Conservation (phyloP, 2,329 filamentous ascomycete species). For the Ascochyta viciae-villosae region DNA sequence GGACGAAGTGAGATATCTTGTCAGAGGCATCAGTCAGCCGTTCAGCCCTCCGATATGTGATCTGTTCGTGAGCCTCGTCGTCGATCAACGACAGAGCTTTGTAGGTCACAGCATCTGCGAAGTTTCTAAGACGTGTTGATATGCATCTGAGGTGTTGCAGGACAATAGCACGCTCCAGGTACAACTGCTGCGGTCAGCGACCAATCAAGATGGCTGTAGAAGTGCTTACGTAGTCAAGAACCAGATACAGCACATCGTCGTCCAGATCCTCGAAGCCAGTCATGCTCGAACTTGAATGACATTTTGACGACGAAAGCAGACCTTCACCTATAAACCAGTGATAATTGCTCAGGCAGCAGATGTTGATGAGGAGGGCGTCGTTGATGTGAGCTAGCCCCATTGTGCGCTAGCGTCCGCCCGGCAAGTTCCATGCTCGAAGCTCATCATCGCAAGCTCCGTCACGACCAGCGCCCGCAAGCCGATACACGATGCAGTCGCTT, state of each 20-base stretch:
- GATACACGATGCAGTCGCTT: constrained; percentile 54
- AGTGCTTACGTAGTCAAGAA: constrained; percentile 23
- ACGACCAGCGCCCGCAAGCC: constrained; percentile 27
- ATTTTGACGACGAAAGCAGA: neutral
- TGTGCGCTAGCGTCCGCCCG: constrained; percentile 15
- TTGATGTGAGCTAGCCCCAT: constrained; percentile 22
- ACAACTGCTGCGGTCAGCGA: constrained; percentile 13
- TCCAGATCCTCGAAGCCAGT: constrained; percentile 19
- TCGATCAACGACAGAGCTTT: constrained; percentile 20
- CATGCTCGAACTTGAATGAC: neutral
- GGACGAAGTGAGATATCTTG: too few relatives aligned
- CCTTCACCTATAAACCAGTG: neutral
- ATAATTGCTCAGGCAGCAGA: constrained; percentile 4
- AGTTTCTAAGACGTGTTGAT: constrained; percentile 20
- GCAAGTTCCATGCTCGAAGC: constrained; percentile 32
- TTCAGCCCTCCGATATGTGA: constrained; percentile 7
- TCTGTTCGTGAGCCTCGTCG: constrained; percentile 16
- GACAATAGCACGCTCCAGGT: constrained; percentile 8
- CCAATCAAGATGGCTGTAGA: neutral
- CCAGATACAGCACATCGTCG: constrained; percentile 27
- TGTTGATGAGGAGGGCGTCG: constrained; percentile 19
- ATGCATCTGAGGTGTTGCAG: constrained; percentile 16
- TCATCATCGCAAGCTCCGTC: constrained; percentile 38
- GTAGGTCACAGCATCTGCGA: constrained; percentile 23
- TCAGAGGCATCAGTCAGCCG: too few relatives aligned